A percentile compares a stretch with the other conserved stretches of the same genome.
These are phyloP conservation scores for Vigna unguiculata DNA, from an alignment of 306 rosid species.

Conservation along the genomic window DNA sequence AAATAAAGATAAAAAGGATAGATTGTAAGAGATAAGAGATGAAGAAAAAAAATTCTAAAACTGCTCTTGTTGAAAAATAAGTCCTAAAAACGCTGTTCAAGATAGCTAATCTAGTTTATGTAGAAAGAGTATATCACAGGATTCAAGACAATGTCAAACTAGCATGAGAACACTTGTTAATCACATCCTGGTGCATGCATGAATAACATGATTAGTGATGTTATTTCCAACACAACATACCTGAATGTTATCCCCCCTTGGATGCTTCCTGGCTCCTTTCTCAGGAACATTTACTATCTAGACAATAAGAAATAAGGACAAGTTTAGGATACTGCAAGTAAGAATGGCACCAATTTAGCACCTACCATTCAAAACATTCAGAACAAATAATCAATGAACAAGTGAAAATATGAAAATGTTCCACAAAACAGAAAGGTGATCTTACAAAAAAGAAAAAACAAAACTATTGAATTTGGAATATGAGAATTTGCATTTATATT, in stretches of 20 bases:
- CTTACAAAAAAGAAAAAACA: background rate
- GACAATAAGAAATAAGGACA: constrained; percentile 55
- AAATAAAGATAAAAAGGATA: no score
- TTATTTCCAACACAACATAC: constrained; percentile 53
- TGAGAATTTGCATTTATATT: constrained; percentile 16
- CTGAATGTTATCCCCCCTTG: constrained; percentile 97
- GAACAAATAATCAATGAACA: constrained; percentile 8
- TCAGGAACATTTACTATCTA: constrained; percentile 99
- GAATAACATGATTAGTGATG: constrained; percentile 11
- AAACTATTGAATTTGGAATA: background rate
- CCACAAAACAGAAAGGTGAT: constrained; percentile 5
- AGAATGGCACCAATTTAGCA: constrained; percentile 23
- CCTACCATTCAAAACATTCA: constrained; percentile 21
- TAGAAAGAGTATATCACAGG: background rate
- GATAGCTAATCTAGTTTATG: background rate
- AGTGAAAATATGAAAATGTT: constrained; percentile 6
- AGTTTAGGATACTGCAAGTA: constrained; percentile 39
- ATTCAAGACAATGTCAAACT: constrained; percentile 35
- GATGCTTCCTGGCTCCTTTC: constrained; percentile 96
- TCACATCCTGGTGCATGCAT: constrained; percentile 1
- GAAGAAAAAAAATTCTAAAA: background rate
- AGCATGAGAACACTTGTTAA: constrained; percentile 1
- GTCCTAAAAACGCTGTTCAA: background rate
- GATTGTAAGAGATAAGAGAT: background rate
- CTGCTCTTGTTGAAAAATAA: no score